Evolutionary conservation across 1,284 basidiomycete species (phyloP).

Genomic region (Irpex lacteus): DNA sequence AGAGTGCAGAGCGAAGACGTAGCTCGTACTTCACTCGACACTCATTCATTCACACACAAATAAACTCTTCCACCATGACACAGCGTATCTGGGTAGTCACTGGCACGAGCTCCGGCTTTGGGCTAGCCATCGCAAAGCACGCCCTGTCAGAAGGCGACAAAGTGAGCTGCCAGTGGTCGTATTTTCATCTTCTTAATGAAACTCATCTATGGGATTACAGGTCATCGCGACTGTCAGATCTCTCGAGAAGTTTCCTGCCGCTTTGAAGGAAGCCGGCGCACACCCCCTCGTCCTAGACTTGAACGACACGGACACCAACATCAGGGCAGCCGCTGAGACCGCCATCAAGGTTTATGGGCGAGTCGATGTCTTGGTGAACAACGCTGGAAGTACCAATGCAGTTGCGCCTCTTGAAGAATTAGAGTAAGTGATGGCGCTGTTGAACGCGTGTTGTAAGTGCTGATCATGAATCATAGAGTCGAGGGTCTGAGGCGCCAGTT

Average conservation of each 20-base stretch:
- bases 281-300: conserved; percentile 25
- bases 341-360: conserved; percentile 19
- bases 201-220: conserved; percentile 10
- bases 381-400: conserved; percentile 22
- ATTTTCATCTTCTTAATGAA: too few species aligned
- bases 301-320: conserved; percentile 20
- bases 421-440: conserved; percentile 15
- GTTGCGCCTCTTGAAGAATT: conserved; percentile 29
- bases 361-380: conserved; percentile 23
- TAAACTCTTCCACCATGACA: background rate
- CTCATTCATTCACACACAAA: too few species aligned
- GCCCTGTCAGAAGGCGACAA: conserved; percentile 26
- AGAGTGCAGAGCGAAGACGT: too few species aligned
- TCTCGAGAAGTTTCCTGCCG: conserved; percentile 18
- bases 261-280: too few species aligned
- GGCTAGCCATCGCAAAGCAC: conserved; percentile 22
- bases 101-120: conserved; percentile 26
- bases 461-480: conserved; percentile 9
- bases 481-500: conserved; percentile 26
- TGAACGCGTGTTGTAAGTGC: too few species aligned
- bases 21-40: too few species aligned
- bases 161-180: conserved; percentile 12
- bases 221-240: conserved; percentile 26
- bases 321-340: conserved; percentile 18
- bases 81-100: conserved; percentile 24